These are phyloP conservation scores for Saccharomyces hybrid DNA, from an alignment of 1,139 yeast genomes.

Conservation along the genomic window DNA sequence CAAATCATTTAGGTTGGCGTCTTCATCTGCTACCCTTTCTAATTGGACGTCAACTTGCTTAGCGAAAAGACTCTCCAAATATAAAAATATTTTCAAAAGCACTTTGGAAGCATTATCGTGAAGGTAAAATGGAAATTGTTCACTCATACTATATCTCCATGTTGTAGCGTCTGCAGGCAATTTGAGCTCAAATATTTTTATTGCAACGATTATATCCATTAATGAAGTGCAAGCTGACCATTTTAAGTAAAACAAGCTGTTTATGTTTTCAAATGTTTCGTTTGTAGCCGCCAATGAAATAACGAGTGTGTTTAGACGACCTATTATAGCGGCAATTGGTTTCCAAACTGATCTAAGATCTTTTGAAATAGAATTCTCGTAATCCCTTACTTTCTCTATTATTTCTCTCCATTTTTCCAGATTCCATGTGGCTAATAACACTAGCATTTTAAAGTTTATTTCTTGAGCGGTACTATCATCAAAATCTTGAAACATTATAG, in stretches of 20 bases:
- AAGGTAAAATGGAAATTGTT: conserved; percentile 15
- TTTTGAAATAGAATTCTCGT: conserved; percentile 2
- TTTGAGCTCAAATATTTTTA: conserved; percentile 28
- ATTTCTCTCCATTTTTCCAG: conserved; percentile 25
- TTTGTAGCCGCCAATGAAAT: conserved; percentile 6
- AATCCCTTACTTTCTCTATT: not conserved
- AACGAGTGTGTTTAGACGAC: conserved; percentile 11
- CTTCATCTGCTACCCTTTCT: conserved; percentile 52
- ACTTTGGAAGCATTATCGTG: conserved; percentile 14
- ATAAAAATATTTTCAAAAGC: conserved; percentile 29
- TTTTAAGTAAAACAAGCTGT: conserved; percentile 11
- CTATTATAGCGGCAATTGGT: conserved; percentile 11
- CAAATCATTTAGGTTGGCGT: conserved; percentile 42
- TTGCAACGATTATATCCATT: conserved; percentile 28
- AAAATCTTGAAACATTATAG: conserved; percentile 10
- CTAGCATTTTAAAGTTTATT: conserved; percentile 24
- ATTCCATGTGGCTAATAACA: conserved; percentile 24
- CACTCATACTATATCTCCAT: conserved; percentile 18
- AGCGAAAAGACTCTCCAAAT: conserved; percentile 31
- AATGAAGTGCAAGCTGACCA: conserved; percentile 19
- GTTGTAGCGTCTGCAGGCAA: conserved; percentile 18
- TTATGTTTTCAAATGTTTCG: not conserved
- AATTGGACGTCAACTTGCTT: conserved; percentile 33
- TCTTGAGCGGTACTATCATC: conserved; percentile 10
- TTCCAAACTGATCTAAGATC: conserved; percentile 9